Evolutionary conservation across 2,329 filamentous ascomycete species (phyloP).

Genomic region (Lachnellula cervina): DNA sequence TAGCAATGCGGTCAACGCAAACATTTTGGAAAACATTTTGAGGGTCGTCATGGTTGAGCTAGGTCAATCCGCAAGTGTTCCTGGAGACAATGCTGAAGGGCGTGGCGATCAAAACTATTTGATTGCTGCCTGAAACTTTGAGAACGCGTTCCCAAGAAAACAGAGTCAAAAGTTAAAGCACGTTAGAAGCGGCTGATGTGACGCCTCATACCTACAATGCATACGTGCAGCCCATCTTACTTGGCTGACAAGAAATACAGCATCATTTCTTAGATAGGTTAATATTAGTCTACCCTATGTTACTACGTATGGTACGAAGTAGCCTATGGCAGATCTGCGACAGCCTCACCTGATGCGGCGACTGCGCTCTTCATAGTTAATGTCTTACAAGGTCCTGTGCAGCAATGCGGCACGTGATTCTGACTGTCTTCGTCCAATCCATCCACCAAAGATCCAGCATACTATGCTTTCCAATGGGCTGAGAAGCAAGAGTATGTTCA

Average conservation of each 20-base stretch:
- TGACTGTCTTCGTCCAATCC: not conserved
- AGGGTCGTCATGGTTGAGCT: not conserved
- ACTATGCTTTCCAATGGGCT: conserved; percentile 12
- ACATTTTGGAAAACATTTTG: not conserved
- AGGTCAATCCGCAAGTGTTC: no score
- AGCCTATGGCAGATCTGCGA: not conserved
- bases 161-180: no score
- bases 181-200: no score
- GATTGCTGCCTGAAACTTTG: not conserved
- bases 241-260: not conserved
- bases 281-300: conserved; percentile 6
- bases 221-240: not conserved
- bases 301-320: not conserved
- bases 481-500: not conserved
- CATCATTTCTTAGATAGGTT: not conserved
- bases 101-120: no score
- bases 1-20: not conserved
- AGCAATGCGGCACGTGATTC: not conserved
- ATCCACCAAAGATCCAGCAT: not conserved
- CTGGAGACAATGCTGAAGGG: no score
- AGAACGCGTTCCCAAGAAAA: no score
- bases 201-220: not conserved
- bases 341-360: not conserved
- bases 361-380: conserved; percentile 9
- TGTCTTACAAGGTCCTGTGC: conserved; percentile 8